A percentile compares a stretch with the other conserved stretches of the same genome.
phyloP scores from a whole-genome alignment of 78 protist genomes.

The Isochrysis galbana region DNA sequence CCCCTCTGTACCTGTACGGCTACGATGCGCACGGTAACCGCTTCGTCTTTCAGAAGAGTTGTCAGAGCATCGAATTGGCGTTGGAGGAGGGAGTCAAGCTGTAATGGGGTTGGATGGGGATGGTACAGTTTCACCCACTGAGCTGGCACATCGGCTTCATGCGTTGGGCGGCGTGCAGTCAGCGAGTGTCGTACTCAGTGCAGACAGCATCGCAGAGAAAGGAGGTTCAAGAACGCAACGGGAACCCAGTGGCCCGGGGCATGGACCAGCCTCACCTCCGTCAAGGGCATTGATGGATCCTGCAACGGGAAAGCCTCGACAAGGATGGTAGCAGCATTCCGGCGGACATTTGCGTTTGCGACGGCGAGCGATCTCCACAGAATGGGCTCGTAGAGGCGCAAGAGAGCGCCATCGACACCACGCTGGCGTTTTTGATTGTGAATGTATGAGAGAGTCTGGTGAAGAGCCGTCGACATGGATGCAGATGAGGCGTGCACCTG shows the following conservation, averaged over 20 bases:
- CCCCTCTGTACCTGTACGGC: too few relatives aligned
- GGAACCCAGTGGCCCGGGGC: too few relatives aligned
- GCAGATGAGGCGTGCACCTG: conserved; percentile 30
- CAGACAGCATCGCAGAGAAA: too few relatives aligned
- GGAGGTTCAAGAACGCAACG: too few relatives aligned
- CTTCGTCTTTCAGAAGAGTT: conserved; percentile 52
- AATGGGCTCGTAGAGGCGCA: conserved; percentile 65
- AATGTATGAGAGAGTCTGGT: conserved; percentile 31
- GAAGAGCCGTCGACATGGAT: neutral
- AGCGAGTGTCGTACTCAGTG: too few relatives aligned
- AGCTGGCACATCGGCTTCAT: too few relatives aligned
- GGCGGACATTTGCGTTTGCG: conserved; percentile 62
- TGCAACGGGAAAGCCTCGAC: conserved; percentile 68
- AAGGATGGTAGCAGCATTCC: conserved; percentile 63
- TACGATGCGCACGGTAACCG: conserved; percentile 43
- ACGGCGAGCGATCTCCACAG: conserved; percentile 62
- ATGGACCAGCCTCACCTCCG: too few relatives aligned
- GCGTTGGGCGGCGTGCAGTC: too few relatives aligned
- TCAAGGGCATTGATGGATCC: conserved; percentile 21
- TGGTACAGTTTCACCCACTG: too few relatives aligned
- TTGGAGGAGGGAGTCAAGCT: conserved; percentile 34
- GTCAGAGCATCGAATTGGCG: conserved; percentile 46
- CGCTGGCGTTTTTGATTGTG: conserved; percentile 54
- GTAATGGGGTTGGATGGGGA: too few relatives aligned
- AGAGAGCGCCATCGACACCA: conserved; percentile 70